phyloP scores from a whole-genome alignment of 306 rosid species.

The Cucumis melo region DNA sequence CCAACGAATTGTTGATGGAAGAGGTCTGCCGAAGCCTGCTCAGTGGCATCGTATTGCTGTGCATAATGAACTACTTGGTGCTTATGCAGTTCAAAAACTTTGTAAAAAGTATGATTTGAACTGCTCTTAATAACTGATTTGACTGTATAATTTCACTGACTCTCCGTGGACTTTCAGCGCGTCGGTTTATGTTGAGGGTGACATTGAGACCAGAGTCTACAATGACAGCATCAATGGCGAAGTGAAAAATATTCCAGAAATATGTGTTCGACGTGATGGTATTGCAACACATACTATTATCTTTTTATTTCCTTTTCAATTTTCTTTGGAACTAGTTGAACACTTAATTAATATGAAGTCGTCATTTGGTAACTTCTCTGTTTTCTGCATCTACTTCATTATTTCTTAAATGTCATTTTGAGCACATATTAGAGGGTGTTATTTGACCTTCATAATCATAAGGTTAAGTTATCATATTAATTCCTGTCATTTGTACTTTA shows the following conservation, averaged over 20 bases:
- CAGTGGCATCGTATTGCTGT: slow-evolving; percentile 97
- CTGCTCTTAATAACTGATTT: background rate
- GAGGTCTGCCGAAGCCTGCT: slow-evolving; percentile 66
- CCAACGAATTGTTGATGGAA: slow-evolving; percentile 48
- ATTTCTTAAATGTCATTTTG: background rate
- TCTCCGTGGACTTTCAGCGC: slow-evolving; percentile 49
- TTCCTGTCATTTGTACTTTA: background rate
- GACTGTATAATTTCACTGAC: slow-evolving; percentile 23
- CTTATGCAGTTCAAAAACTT: slow-evolving; percentile 77
- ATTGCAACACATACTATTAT: slow-evolving; percentile 8
- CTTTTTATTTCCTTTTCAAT: background rate
- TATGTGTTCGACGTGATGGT: slow-evolving; percentile 89
- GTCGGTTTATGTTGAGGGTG: slow-evolving; percentile 89
- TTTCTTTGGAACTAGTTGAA: background rate
- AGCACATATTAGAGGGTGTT: background rate
- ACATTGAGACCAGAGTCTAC: slow-evolving; percentile 88
- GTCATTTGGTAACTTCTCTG: background rate
- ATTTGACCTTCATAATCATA: background rate
- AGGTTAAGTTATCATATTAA: background rate
- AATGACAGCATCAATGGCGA: slow-evolving; percentile 82
- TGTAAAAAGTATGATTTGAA: slow-evolving; percentile 47
- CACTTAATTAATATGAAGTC: background rate
- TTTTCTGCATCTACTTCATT: background rate
- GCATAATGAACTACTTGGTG: slow-evolving; percentile 68
- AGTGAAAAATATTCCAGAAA: slow-evolving; percentile 85